A percentile compares a stretch with the other conserved stretches of the same genome.
Evolutionary conservation across 75 land plant genomes (phyloP).

Genomic region (Selaginella moellendorffii): DNA sequence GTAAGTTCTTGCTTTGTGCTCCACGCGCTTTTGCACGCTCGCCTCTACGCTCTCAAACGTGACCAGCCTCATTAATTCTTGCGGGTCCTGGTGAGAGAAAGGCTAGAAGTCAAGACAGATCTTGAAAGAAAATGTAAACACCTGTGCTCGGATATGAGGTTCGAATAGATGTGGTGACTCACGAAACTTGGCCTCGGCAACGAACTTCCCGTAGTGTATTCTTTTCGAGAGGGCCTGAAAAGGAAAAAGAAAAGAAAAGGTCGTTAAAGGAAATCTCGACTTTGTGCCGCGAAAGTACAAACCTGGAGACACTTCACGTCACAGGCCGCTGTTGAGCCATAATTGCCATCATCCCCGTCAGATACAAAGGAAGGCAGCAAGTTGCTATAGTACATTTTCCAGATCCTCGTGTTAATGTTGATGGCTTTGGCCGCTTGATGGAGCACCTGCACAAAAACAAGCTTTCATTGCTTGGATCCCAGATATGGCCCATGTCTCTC

Average conservation of each 20-base stretch:
- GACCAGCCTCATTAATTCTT: slow-evolving; percentile 48
- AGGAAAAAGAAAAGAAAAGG: not conserved
- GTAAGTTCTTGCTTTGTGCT: slow-evolving; percentile 53
- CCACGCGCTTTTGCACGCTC: slow-evolving; percentile 59
- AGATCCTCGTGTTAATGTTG: slow-evolving; percentile 44
- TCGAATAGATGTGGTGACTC: slow-evolving; percentile 50
- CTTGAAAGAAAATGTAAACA: too few species aligned
- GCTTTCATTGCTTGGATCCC: not conserved
- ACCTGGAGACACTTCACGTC: slow-evolving; percentile 84
- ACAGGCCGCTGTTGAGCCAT: slow-evolving; percentile 55
- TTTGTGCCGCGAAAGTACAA: not conserved
- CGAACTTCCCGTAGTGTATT: slow-evolving; percentile 83
- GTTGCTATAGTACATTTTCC: slow-evolving; percentile 44
- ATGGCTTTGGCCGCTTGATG: slow-evolving; percentile 46
- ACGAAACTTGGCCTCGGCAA: slow-evolving; percentile 81
- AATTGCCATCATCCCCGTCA: slow-evolving; percentile 88
- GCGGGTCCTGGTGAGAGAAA: slow-evolving; percentile 44
- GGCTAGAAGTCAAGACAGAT: not conserved
- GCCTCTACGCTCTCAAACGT: slow-evolving; percentile 71
- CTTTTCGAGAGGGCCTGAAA: slow-evolving; percentile 81
- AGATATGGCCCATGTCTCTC: not conserved
- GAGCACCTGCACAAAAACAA: slow-evolving; percentile 32
- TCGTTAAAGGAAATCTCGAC: too few species aligned
- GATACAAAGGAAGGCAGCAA: slow-evolving; percentile 43
- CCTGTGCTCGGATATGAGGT: slow-evolving; percentile 55